Base-by-base conservation (phyloP, 2,329 filamentous ascomycete genomes). In the Colletotrichum lindemuthianum region DNA sequence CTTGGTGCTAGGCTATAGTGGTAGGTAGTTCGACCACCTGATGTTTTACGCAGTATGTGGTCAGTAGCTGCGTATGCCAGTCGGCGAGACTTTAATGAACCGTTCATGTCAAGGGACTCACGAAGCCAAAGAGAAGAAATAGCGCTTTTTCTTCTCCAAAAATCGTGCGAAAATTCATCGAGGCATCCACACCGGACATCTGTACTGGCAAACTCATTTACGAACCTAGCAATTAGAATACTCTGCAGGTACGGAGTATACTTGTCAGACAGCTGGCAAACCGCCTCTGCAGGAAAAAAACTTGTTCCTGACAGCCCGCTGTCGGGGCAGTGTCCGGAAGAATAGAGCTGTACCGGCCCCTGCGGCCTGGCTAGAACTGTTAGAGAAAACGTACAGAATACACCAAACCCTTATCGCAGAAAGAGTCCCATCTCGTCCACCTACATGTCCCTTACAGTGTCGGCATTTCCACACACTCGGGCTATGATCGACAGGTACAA, bases 401-500 rank as follows among this genome's bases (percentile, higher is more conserved):
- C 0, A 2, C 7, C 3, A 6, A 8, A 5, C 9, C 8, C 32
- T 33, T 65, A 61, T 51, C 40, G 12, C 8, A 10, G 9, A 1
- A 6, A 8, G 4, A 11, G 9, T 6, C 33, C 13, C 16, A 2
- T 8, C 5, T 32, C 15, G 61, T 55, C 15, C 2, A 57, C 47
- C 37, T 61, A 61, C 58, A 12, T 15, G 13, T 8, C n/a, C 13
- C 24, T 2, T 43, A 65, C 58, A 65, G 61, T 65, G 45, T 15
- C 34, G 7, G 24, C 32, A n/a, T 16, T 34, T 56, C 58, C 16
- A 15, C 58, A 32, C 61, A 65, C 61, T 61, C 40, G 51, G 61
- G 58, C 37, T 36, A 13, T 55, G 61, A 65, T 65, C 58, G 61
- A 55, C 61, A 65, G 61, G 61, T 37, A 65, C 61, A 50, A 47